Evolutionary conservation across 495 filamentous ascomycete genomes (phyloP).

Genomic region (Lentithecium fluviatile): DNA sequence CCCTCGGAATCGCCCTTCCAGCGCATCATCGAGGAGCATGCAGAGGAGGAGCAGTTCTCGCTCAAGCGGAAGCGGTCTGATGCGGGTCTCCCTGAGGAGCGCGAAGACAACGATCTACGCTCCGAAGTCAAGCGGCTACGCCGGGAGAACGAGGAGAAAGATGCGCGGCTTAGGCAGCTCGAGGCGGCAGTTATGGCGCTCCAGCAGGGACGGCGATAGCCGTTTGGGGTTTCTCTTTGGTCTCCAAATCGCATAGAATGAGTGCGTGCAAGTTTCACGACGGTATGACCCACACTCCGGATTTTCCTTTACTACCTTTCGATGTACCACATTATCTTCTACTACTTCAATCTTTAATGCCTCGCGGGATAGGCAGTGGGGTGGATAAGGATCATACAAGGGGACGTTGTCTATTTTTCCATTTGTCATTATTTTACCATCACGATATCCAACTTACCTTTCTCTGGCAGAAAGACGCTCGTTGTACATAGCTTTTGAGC

Average conservation of each 20-base stretch:
- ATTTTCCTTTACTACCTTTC: constrained; percentile 9
- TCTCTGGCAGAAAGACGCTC: constrained; percentile 33
- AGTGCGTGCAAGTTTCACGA: constrained; percentile 7
- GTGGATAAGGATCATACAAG: neutral
- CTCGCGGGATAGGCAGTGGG: neutral
- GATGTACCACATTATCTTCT: constrained; percentile 6
- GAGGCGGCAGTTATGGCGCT: constrained; percentile 32
- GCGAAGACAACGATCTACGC: constrained; percentile 50
- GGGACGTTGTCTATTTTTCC: no score
- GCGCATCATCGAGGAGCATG: constrained; percentile 4
- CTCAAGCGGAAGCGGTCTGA: constrained; percentile 50
- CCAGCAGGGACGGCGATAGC: constrained; percentile 20
- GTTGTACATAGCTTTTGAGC: constrained; percentile 22
- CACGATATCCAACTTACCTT: constrained; percentile 21
- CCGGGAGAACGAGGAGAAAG: constrained; percentile 51
- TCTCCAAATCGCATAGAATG: neutral
- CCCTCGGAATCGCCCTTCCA: constrained; percentile 43
- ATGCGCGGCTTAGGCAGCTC: constrained; percentile 32
- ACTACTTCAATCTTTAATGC: constrained; percentile 11
- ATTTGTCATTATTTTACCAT: no score
- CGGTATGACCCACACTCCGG: neutral
- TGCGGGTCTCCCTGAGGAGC: constrained; percentile 13
- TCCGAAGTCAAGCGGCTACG: constrained; percentile 59
- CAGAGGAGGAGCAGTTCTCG: constrained; percentile 17
- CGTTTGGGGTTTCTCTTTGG: neutral